phyloP scores from a whole-genome alignment of 495 filamentous ascomycete species.

The Lophium mytilinum region DNA sequence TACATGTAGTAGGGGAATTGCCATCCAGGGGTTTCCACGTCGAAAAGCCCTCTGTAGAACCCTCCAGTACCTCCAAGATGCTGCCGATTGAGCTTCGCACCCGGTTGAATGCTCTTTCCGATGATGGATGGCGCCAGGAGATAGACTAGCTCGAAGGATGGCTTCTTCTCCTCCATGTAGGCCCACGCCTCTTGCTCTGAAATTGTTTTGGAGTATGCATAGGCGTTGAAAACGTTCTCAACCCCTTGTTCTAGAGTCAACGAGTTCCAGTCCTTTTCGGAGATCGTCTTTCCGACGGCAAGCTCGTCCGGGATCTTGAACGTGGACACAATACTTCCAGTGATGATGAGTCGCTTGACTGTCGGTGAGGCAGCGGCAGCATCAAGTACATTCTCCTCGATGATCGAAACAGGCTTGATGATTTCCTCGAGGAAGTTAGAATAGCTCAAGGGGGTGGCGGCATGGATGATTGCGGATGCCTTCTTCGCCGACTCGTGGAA shows the following conservation, averaged over 20 bases:
- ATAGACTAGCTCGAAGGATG: not conserved
- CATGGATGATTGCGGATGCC: constrained; percentile 13
- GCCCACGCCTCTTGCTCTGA: constrained; percentile 14
- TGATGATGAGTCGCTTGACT: constrained; percentile 10
- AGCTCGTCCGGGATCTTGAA: not conserved
- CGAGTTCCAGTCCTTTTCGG: constrained; percentile 3
- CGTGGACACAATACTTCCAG: constrained; percentile 3
- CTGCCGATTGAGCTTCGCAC: constrained; percentile 4
- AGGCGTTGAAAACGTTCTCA: not conserved
- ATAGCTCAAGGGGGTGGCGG: constrained; percentile 10
- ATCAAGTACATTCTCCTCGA: constrained; percentile 7
- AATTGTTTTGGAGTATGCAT: constrained; percentile 11
- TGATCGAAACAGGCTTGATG: constrained; percentile 3
- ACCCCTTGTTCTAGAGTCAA: not conserved
- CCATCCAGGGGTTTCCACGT: no score
- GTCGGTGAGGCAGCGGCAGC: constrained; percentile 2
- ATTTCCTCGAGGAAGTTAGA: constrained; percentile 1
- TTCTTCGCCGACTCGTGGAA: constrained; percentile 11
- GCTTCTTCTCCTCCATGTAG: constrained; percentile 13
- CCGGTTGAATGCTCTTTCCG: not conserved
- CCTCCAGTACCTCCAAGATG: not conserved
- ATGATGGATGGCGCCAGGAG: not conserved
- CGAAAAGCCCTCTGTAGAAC: not conserved
- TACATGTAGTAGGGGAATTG: not conserved
- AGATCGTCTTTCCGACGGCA: not conserved